A percentile compares a stretch with the other conserved stretches of the same genome.
These are phyloP conservation scores for Pestalotiopsis sp. DNA, from an alignment of 2,329 filamentous ascomycete genomes.

Conservation along the genomic window DNA sequence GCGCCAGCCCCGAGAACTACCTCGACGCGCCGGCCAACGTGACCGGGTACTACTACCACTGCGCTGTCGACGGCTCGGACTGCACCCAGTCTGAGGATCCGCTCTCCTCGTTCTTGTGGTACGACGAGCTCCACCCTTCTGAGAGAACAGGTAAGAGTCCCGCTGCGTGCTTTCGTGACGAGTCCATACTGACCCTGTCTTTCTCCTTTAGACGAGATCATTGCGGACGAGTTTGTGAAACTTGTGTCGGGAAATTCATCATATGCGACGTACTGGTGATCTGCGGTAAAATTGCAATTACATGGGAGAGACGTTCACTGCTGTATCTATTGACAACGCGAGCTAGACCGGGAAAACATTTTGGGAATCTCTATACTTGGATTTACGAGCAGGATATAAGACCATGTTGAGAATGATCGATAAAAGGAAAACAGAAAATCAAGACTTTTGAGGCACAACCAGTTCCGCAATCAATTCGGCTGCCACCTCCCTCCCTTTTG, in stretches of 20 bases:
- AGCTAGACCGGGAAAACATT: too few relatives aligned
- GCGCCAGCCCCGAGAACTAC: conserved; percentile 60
- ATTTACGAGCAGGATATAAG: background rate
- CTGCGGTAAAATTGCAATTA: background rate
- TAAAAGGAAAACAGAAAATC: background rate
- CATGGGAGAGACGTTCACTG: background rate
- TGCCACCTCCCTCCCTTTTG: conserved; percentile 6
- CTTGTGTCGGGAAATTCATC: conserved; percentile 41
- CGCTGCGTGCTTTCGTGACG: background rate
- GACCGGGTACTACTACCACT: conserved; percentile 59
- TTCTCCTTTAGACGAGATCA: conserved; percentile 33
- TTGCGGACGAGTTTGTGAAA: conserved; percentile 44
- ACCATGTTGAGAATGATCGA: background rate
- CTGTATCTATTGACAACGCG: background rate
- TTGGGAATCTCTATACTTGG: too few relatives aligned
- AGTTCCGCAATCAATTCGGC: conserved; percentile 11
- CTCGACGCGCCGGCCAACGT: conserved; percentile 67
- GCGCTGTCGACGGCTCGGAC: conserved; percentile 35
- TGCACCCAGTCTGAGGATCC: conserved; percentile 43
- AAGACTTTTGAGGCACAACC: background rate
- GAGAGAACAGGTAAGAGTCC: conserved; percentile 57
- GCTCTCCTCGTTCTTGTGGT: conserved; percentile 70
- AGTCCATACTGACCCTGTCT: conserved; percentile 1
- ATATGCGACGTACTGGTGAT: conserved; percentile 36
- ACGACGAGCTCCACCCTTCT: conserved; percentile 73